Evolutionary conservation across 2,329 filamentous ascomycete species (phyloP), one percentile per base, ranked within the genome.

Genomic region (Venturia oleaginea): DNA sequence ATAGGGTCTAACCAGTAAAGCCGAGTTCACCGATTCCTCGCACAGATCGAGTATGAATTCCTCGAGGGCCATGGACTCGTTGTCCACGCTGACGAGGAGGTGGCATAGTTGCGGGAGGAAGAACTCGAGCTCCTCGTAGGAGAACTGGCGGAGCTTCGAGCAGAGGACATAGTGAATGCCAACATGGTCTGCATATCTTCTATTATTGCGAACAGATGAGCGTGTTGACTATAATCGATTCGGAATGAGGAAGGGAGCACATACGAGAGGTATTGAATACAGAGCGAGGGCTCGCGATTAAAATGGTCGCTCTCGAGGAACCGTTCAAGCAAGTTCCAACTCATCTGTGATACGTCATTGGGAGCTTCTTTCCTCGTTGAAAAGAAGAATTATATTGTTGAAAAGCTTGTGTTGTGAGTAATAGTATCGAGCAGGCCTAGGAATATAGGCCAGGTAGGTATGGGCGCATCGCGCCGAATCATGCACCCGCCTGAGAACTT

Each of bases 231-330:
- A 27, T 60, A 37, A 19, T 17, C 59, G 4, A 43, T 37, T 15
- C 51, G 27, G 8, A 66, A 67, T 69, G 71, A 60, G 19, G 67
- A 69, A 64, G 57, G 2, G 55, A 40, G 42, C 63, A 67, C 87
- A 84, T 81, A 93, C 90, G 90, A 90, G 73, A 94, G 86, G 78
- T 94, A 94, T 69, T 90, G 91, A 75, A 94, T 90, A 67, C 90
- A 89, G 76, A 94, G 86, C 77, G 92, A 93, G 68, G 91, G 90
- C 78, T 93, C 88, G 79, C 90, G 88, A 81, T 92, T 93, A 83
- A 94, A 94, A 81, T 94, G 89, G 82, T 94, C 90, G 81, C 89
- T 92, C 84, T 93, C 90, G 81, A 94, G 86, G 85, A 93, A 92
- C 78, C 90, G 86, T 82, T 91, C 89, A 76, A 94, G 84, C 80